Evolutionary conservation across 352 stramenopile species (phyloP), one percentile per base, ranked within the genome.

Genomic region (Phytophthora agathidicida): DNA sequence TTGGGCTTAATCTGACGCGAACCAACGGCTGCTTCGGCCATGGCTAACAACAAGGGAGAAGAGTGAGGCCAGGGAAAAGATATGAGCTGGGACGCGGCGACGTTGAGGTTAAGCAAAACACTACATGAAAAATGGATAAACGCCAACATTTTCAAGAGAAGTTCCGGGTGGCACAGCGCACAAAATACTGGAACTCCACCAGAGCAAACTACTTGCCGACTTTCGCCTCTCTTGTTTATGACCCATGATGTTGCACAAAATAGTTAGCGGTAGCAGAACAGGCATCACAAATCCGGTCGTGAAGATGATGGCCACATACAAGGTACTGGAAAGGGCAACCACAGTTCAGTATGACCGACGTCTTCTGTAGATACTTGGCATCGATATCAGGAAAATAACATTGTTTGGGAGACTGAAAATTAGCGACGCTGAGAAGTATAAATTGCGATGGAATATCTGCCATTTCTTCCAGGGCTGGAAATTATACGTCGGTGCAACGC

Each of bases 1-100:
- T 49, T 73, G 2, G 73, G 75, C 38, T 51, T 59, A 39, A 72
- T 11, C 20, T 37, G 14, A 23, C 53, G 26, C 16, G 39, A 47
- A 10, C 32, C 28, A 5, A 9, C 3, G 28, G 17, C 14, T 26
- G 16, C 2, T 22, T 32, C 24, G 8, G 30, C 3, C 33, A 48
- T 49, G 7, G 14, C 1, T 11, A 37, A 17, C 14, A 37, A n/a
- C 8, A 44, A 9, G 11, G 43, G 20, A 17, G 44, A 31, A 39
- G 26, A 33, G n/a, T 33, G 30, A 55, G 17, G 14, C 7, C 3
- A 38, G 5, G 3, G 5, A n/a, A 23, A 13, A 31, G 30, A 13
- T 49, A 11, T 14, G 14, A 36, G 7, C 26, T 61, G 53, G 52
- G 53, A 61, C 53, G 42, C 11, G 53, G 41, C 41, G 52, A 37